Percentiles rank a stretch among this genome's conserved stretches.
Conservation (phyloP, 441 rosid species). For the Adansonia madagascariensis region DNA sequence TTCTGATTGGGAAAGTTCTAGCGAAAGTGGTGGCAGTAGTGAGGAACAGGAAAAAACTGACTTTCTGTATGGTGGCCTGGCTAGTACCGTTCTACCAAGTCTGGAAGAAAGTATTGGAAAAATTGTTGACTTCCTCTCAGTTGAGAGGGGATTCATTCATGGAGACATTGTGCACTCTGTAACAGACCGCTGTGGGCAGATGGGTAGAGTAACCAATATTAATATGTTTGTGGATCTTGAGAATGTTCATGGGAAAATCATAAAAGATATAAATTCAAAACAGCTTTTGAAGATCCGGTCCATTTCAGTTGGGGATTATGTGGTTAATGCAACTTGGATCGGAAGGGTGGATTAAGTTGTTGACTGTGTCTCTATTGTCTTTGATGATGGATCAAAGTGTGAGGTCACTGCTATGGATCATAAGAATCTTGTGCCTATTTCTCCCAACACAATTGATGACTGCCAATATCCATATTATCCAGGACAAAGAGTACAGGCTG, state of each 20-base stretch:
- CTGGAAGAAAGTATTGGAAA: conserved; percentile 84
- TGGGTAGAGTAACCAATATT: conserved; percentile 67
- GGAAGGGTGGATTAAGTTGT: conserved; percentile 72
- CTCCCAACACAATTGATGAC: conserved; percentile 70
- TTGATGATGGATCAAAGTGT: conserved; percentile 76
- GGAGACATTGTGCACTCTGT: conserved; percentile 80
- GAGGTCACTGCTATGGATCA: conserved; percentile 63
- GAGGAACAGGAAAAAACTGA: conserved; percentile 69
- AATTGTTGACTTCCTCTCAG: conserved; percentile 84
- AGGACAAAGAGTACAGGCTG: conserved; percentile 82
- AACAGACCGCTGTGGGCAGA: conserved; percentile 73
- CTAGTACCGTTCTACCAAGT: conserved; percentile 70
- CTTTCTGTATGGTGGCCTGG: conserved; percentile 59
- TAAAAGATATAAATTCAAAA: conserved; percentile 66
- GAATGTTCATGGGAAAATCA: conserved; percentile 53
- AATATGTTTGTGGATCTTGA: conserved; percentile 71
- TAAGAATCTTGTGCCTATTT: conserved; percentile 62
- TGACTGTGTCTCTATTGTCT: conserved; percentile 60
- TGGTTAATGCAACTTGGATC: conserved; percentile 77
- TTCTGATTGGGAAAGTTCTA: conserved; percentile 86
- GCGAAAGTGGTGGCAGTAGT: conserved; percentile 71
- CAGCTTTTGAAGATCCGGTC: conserved; percentile 59
- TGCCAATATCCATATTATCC: conserved; percentile 67
- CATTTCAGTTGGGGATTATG: conserved; percentile 76
- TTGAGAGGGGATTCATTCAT: conserved; percentile 66